Percentiles rank a stretch among this genome's conserved stretches.
phyloP scores from a whole-genome alignment of 2,329 filamentous ascomycete species.

The Chrysoporthe austroafricana region DNA sequence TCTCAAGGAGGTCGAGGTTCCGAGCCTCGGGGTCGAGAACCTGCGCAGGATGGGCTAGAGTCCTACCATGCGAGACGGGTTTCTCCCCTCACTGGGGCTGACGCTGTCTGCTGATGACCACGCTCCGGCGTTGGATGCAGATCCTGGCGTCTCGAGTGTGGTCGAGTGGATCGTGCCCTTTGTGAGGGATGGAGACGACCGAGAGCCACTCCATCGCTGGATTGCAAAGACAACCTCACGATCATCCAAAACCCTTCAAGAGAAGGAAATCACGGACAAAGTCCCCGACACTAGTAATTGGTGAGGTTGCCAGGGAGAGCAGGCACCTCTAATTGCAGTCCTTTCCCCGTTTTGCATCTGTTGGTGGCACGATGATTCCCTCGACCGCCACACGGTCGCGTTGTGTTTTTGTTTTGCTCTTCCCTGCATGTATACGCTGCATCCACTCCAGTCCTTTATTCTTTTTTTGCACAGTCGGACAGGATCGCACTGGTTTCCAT shows the following conservation, averaged over 20 bases:
- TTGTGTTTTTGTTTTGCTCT: background rate
- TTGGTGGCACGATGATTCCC: background rate
- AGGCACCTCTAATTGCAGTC: background rate
- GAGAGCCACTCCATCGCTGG: background rate
- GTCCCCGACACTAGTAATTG: background rate
- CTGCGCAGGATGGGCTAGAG: slow-evolving; percentile 45
- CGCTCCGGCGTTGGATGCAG: background rate
- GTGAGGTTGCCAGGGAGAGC: no score
- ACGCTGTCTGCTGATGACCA: background rate
- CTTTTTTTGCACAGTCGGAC: slow-evolving; percentile 1
- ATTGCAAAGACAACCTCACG: background rate
- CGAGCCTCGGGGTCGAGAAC: slow-evolving; percentile 65
- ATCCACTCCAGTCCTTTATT: background rate
- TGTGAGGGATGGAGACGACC: background rate
- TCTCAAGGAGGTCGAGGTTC: slow-evolving; percentile 71
- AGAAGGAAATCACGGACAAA: background rate
- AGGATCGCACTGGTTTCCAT: slow-evolving; percentile 19
- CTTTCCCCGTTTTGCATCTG: background rate
- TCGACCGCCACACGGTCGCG: background rate
- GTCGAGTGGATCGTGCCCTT: slow-evolving; percentile 17
- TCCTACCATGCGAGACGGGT: slow-evolving; percentile 2
- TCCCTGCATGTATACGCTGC: slow-evolving; percentile 10
- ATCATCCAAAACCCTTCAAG: background rate
- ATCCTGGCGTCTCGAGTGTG: background rate
- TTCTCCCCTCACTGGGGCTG: background rate